Base-by-base conservation (phyloP, 1,284 basidiomycete species). In the Vanrija sp. region DNA sequence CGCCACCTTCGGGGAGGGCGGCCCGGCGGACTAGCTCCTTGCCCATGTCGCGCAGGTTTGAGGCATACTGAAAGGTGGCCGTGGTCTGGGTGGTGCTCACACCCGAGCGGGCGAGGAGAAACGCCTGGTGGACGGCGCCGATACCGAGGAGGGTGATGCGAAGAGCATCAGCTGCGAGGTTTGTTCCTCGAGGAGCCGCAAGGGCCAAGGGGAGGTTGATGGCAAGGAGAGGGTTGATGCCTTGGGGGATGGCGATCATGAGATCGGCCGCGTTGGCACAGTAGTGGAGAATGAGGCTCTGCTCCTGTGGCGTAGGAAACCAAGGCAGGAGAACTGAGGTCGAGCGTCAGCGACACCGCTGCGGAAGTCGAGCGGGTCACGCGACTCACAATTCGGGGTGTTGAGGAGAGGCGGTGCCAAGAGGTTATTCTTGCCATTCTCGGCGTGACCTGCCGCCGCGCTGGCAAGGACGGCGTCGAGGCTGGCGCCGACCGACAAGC, bases 221-320 rank as follows among this genome's bases (percentile, higher is more conserved):
- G 20, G 75, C 75, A 19, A 77, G 68, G 64, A 78, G 75, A 3
- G 77, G 77, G 57, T 78, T 78, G 43, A 77, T 63, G 35, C 69
- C 72, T 41, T 66, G 63, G 6, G 75, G 76, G 20, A 78, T 73
- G 43, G 77, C 77, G 75, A 77, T 78, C 70, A 76, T 77, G 41
- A 78, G 65, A 27, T 72, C 68, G 16, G 75, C 73, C 22, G 72
- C 73, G 47, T 75, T 73, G 35, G 71, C 72, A 56, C 71, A 73
- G 47, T 72, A 75, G 54, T 73, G 73, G 16, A 75, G 55, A 47
- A 73, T 73, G 20, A 73, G 56, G 54, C 69, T 69, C 46, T 72
- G 60, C 54, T 75, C 73, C 48, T 73, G 68, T n/a, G 67, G 61
- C 0, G 73, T 73, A 8, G 72, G 71, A 56, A 75, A 75, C 71